Base-by-base conservation (phyloP, 345 rosid species). In the Pistacia integerrima region DNA sequence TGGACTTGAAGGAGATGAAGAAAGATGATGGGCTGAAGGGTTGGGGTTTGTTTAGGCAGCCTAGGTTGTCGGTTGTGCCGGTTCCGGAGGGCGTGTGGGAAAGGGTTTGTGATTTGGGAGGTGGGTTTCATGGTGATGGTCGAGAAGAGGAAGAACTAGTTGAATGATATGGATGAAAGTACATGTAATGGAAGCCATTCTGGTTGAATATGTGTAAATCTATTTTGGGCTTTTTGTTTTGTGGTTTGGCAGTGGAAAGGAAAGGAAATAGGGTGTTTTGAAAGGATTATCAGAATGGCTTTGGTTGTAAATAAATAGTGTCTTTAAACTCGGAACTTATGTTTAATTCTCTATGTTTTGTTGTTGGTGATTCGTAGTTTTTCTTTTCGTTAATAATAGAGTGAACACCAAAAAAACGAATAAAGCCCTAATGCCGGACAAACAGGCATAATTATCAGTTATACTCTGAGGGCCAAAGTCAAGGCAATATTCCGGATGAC, bases 1-100 rank as follows among this genome's bases (percentile, higher is more conserved):
- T 96, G 59, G 93, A 91, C 65, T 78, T 93, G 87, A 91, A 83
- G 74, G 98, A 92, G 84, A 80, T 96, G 97, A 93, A 92, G 74
- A 78, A 77, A 36, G 90, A 89, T 14, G 90, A 70, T 44, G 85
- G 78, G 80, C 71, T 92, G 82, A 88, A 87, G 78, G 94, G 82
- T 10, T 93, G 94, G 77, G 88, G 72, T 9, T 55, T 93, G 83
- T 86, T 96, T 11, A 79, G 87, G 79, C 98, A 96, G 93, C 98
- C 95, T 65, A 85, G 97, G 81, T 77, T 96, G 81, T 93, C 98
- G 72, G 98, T 96, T 16, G 92, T 96, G 80, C 90, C 92, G 6
- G 97, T 96, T 25, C 70, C 86, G 4, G 82, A 82, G 67, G 80
- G 77, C 64, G 77, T 90, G 38, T 93, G 98, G 99, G 28, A 36